Conservation (phyloP, 345 rosid species). For the Lumnitzera racemosa region DNA sequence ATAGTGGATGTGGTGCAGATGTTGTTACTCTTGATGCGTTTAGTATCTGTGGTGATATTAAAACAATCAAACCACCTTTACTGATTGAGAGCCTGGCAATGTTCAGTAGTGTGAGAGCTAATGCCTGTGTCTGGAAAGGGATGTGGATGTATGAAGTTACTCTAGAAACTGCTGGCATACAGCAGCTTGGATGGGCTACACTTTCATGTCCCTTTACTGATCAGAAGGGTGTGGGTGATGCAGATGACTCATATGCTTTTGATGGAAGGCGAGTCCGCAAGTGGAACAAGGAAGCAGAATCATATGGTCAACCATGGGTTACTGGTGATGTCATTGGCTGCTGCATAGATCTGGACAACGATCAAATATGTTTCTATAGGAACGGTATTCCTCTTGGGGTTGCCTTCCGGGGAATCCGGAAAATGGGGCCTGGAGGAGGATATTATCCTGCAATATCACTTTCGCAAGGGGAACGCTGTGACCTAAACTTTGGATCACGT, state of each 20-base stretch:
- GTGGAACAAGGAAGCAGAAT: conserved; percentile 73
- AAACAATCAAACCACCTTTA: conserved; percentile 53
- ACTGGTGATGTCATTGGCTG: conserved; percentile 91
- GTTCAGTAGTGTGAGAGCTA: conserved; percentile 85
- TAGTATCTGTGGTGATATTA: conserved; percentile 81
- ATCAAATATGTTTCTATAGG: conserved; percentile 74
- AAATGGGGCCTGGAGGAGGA: conserved; percentile 74
- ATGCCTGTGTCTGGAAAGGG: conserved; percentile 84
- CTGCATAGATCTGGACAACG: conserved; percentile 68
- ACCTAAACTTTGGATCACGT: conserved; percentile 73
- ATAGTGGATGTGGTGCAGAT: conserved; percentile 37
- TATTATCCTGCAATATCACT: conserved; percentile 92
- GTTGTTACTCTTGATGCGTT: conserved; percentile 55
- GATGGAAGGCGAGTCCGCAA: conserved; percentile 91
- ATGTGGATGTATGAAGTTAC: conserved; percentile 98
- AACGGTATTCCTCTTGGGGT: conserved; percentile 77
- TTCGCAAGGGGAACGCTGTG: conserved; percentile 89
- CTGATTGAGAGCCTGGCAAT: conserved; percentile 82
- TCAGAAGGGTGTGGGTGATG: conserved; percentile 94
- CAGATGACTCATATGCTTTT: conserved; percentile 96
- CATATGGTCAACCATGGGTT: conserved; percentile 91
- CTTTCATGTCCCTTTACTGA: conserved; percentile 84
- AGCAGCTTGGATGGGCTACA: conserved; percentile 96
- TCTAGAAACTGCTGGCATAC: conserved; percentile 90
- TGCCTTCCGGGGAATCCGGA: conserved; percentile 69